phyloP scores from a whole-genome alignment of 2,329 filamentous ascomycete genomes.

The Verticillium nubilum region DNA sequence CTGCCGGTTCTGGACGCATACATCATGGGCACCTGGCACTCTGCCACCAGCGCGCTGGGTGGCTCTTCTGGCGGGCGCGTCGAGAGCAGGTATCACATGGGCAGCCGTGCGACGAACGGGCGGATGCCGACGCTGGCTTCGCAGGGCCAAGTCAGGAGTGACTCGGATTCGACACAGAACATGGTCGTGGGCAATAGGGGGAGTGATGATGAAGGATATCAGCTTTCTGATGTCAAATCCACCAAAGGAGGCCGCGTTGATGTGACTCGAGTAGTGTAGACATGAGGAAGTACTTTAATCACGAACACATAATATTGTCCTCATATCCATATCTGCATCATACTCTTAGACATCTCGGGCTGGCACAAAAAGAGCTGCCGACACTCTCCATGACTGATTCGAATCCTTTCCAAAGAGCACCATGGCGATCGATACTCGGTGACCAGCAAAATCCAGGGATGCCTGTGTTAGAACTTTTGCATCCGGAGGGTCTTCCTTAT shows the following conservation, averaged over 20 bases:
- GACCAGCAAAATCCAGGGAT: no score
- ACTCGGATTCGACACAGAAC: not conserved
- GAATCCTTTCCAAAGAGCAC: no score
- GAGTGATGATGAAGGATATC: not conserved
- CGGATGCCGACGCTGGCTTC: not conserved
- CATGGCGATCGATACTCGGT: no score
- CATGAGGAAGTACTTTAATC: no score
- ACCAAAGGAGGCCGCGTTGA: not conserved
- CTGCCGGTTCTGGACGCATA: constrained; percentile 24
- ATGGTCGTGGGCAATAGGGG: not conserved
- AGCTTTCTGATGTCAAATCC: not conserved
- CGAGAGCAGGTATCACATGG: not conserved
- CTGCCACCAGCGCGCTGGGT: constrained; percentile 1
- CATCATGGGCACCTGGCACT: constrained; percentile 10
- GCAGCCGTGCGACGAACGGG: not conserved
- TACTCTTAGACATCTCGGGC: no score
- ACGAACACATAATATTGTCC: no score
- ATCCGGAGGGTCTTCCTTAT: no score
- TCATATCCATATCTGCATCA: no score
- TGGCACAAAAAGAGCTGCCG: no score
- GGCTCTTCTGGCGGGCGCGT: not conserved
- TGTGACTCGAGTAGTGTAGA: no score
- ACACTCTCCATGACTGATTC: no score
- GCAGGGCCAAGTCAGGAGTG: not conserved
- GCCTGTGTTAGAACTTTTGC: no score